phyloP scores from a whole-genome alignment of 2,329 filamentous ascomycete genomes.

The Paramyrothecium roridum region DNA sequence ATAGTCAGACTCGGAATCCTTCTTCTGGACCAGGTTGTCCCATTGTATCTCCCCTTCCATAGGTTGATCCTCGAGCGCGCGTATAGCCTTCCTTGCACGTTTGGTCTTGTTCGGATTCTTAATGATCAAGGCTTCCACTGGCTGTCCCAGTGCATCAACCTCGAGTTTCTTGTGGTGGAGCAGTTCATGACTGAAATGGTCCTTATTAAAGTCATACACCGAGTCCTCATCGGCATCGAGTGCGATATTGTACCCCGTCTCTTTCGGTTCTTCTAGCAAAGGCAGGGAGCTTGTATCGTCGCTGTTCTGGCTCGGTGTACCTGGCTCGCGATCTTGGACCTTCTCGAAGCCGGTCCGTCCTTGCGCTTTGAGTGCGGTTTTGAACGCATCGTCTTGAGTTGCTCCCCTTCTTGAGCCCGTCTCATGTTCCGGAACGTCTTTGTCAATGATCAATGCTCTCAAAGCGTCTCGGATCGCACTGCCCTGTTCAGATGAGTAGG shows the following conservation, averaged over 20 bases:
- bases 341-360: too few species aligned
- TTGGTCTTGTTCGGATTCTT: conserved; percentile 30
- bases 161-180: conserved; percentile 25
- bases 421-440: not conserved
- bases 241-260: too few species aligned
- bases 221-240: too few species aligned
- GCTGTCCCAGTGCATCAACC: conserved; percentile 28
- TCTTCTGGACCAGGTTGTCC: conserved; percentile 22
- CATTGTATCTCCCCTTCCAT: conserved; percentile 21
- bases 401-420: too few species aligned
- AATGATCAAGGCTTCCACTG: conserved; percentile 45
- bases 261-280: too few species aligned
- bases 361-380: too few species aligned
- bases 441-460: not conserved
- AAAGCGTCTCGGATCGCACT: not conserved
- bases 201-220: too few species aligned
- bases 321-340: too few species aligned
- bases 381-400: too few species aligned
- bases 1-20: conserved; percentile 17
- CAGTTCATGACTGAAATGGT: conserved; percentile 8
- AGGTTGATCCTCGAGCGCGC: conserved; percentile 14
- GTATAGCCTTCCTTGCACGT: conserved; percentile 8
- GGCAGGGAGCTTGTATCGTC: too few species aligned
- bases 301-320: too few species aligned
- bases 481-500: not conserved